A percentile compares a stretch with the other conserved stretches of the same genome.
Conservation (phyloP, 176 grass and related monocot genomes). For the Coix lacrymajobi region DNA sequence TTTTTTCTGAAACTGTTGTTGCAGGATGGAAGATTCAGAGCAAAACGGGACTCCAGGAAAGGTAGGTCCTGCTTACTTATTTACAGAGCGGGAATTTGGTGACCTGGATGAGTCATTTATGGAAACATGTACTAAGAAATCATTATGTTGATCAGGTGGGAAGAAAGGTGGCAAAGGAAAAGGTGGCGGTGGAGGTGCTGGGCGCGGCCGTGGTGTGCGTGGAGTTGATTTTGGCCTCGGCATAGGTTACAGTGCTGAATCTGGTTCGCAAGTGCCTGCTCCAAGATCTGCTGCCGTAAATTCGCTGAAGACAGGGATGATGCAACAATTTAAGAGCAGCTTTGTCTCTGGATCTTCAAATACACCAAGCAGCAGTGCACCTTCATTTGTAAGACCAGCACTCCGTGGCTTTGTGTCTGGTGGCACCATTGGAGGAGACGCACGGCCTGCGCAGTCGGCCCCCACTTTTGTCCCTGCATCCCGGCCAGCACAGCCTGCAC, state of each 20-base stretch:
- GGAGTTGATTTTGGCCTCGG: conserved; percentile 97
- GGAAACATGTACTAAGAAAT: neutral
- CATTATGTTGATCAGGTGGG: conserved; percentile 48
- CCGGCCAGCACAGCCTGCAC: neutral
- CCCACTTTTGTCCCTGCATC: conserved; percentile 12
- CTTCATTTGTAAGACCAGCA: conserved; percentile 46
- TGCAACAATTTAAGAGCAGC: conserved; percentile 81
- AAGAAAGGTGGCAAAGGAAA: conserved; percentile 85
- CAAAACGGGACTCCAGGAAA: conserved; percentile 91
- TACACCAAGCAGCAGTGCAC: conserved; percentile 28
- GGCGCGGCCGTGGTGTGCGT: conserved; percentile 70
- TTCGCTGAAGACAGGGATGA: conserved; percentile 74
- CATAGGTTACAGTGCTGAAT: conserved; percentile 76
- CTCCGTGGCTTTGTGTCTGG: conserved; percentile 90
- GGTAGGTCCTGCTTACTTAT: conserved; percentile 34
- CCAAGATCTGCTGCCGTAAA: conserved; percentile 61
- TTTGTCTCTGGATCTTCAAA: conserved; percentile 78
- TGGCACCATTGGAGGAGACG: conserved; percentile 73
- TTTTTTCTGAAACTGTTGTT: conserved; percentile 18
- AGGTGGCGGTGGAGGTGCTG: conserved; percentile 38
- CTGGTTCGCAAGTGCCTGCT: conserved; percentile 51
- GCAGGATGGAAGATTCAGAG: conserved; percentile 89
- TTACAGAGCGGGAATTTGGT: neutral
- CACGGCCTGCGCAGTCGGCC: neutral
- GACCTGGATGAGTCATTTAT: neutral